Evolutionary conservation across 257 asterid species (phyloP).

Genomic region (Cynanchum wilfordii): DNA sequence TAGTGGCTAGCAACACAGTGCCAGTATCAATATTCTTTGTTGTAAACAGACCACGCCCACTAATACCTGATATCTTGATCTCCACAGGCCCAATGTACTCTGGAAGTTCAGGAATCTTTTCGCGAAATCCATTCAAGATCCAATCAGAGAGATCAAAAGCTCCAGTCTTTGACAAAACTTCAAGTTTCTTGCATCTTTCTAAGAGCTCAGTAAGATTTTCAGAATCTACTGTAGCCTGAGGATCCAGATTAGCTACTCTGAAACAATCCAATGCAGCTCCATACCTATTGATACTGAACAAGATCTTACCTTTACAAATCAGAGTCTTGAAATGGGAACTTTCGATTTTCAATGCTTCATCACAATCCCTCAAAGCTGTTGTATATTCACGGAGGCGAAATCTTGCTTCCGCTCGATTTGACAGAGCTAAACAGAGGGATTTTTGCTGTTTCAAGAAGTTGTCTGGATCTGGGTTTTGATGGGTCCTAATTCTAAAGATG

Average conservation of each 20-base stretch:
- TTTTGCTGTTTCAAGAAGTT: constrained; percentile 34
- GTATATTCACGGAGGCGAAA: constrained; percentile 36
- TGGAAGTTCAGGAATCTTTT: constrained; percentile 52
- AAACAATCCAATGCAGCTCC: constrained; percentile 48
- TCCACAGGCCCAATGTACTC: constrained; percentile 71
- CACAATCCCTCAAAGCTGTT: constrained; percentile 62
- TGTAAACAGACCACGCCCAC: constrained; percentile 69
- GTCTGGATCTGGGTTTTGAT: constrained; percentile 25
- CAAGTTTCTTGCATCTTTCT: constrained; percentile 57
- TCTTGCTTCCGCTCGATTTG: constrained; percentile 72
- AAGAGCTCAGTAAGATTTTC: constrained; percentile 41
- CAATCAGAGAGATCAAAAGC: constrained; percentile 74
- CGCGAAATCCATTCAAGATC: constrained; percentile 52
- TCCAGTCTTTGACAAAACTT: constrained; percentile 55
- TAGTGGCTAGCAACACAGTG: constrained; percentile 48
- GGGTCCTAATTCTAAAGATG: constrained; percentile 26
- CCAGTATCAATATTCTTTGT: constrained; percentile 64
- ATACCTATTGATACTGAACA: constrained; percentile 49
- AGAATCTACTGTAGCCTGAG: constrained; percentile 39
- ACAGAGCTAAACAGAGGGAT: constrained; percentile 58
- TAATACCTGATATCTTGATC: constrained; percentile 57
- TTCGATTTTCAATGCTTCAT: constrained; percentile 54
- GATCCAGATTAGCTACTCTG: constrained; percentile 41
- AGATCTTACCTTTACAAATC: constrained; percentile 66
- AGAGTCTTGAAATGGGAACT: constrained; percentile 69